These are phyloP conservation scores for Cryphonectria carpinicola DNA, from an alignment of 2,329 filamentous ascomycete species.

Conservation along the genomic window DNA sequence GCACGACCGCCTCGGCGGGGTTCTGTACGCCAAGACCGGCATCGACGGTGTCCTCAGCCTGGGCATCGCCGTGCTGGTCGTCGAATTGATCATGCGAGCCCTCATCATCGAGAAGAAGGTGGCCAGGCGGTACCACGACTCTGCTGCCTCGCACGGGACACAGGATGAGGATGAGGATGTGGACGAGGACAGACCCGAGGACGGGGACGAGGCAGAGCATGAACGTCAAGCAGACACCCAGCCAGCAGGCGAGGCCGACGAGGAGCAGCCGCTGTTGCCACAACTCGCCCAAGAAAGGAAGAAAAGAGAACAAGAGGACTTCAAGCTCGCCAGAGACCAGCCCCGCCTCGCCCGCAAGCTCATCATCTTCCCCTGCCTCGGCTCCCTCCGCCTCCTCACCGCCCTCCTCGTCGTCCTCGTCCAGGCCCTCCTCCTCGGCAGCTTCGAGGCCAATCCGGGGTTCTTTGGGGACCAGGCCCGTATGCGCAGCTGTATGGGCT, in stretches of 20 bases:
- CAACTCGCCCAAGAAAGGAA: slow-evolving; percentile 18
- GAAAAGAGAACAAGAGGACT: slow-evolving; percentile 38
- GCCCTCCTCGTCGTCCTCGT: slow-evolving; percentile 46
- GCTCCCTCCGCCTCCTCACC: slow-evolving; percentile 44
- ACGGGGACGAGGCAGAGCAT: background rate
- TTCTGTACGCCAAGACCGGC: slow-evolving; percentile 62
- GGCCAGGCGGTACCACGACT: slow-evolving; percentile 42
- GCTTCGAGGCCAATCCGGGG: slow-evolving; percentile 53
- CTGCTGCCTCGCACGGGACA: slow-evolving; percentile 24
- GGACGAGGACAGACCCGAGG: too few species aligned
- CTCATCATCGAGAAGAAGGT: slow-evolving; percentile 68
- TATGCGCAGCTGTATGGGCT: slow-evolving; percentile 70
- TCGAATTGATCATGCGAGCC: slow-evolving; percentile 64
- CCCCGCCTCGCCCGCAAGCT: slow-evolving; percentile 44
- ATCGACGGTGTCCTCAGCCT: slow-evolving; percentile 63
- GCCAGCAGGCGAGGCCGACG: slow-evolving; percentile 34
- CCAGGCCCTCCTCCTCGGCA: slow-evolving; percentile 45
- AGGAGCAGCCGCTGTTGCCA: slow-evolving; percentile 44
- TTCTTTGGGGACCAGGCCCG: slow-evolving; percentile 61
- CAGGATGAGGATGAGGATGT: background rate
- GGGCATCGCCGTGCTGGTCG: slow-evolving; percentile 53
- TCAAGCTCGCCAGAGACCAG: slow-evolving; percentile 47
- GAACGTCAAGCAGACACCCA: background rate
- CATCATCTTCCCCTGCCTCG: slow-evolving; percentile 51
- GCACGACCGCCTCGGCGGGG: slow-evolving; percentile 57